Evolutionary conservation across 2,329 filamentous ascomycete species (phyloP).

Genomic region (Ilyonectria sp.): DNA sequence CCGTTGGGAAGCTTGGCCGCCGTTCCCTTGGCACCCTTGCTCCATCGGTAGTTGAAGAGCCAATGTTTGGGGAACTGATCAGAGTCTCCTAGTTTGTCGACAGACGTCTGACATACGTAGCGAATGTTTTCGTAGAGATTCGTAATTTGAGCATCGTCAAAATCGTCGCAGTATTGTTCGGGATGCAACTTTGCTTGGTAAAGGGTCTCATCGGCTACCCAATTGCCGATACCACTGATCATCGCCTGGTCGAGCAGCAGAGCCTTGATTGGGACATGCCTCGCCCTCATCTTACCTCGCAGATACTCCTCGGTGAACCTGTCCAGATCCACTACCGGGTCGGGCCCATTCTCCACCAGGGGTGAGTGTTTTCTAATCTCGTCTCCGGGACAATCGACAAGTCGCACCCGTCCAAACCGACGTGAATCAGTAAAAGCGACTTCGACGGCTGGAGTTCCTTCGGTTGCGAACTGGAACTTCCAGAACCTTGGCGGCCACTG

Average conservation of each 20-base stretch:
- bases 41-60: constrained; percentile 92
- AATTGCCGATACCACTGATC: constrained; percentile 95
- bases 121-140: constrained; percentile 81
- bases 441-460: constrained; percentile 67
- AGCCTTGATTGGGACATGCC: constrained; percentile 90
- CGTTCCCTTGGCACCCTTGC: constrained; percentile 85
- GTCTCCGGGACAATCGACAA: constrained; percentile 84
- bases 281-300: constrained; percentile 76
- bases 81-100: constrained; percentile 85
- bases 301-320: constrained; percentile 85
- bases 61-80: constrained; percentile 88
- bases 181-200: constrained; percentile 93
- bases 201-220: constrained; percentile 95
- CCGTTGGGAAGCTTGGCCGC: constrained; percentile 82
- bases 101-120: constrained; percentile 84
- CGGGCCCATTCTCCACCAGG: constrained; percentile 92
- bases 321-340: constrained; percentile 88
- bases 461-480: constrained; percentile 85
- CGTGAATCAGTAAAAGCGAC: constrained; percentile 89
- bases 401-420: constrained; percentile 82
- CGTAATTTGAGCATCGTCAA: constrained; percentile 79
- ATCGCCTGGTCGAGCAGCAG: constrained; percentile 89
- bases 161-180: constrained; percentile 91
- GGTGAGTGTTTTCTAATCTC: constrained; percentile 84
- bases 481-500: constrained; percentile 91